Conservation (phyloP, 1,284 basidiomycete genomes). For the Hemileia vastatrix region DNA sequence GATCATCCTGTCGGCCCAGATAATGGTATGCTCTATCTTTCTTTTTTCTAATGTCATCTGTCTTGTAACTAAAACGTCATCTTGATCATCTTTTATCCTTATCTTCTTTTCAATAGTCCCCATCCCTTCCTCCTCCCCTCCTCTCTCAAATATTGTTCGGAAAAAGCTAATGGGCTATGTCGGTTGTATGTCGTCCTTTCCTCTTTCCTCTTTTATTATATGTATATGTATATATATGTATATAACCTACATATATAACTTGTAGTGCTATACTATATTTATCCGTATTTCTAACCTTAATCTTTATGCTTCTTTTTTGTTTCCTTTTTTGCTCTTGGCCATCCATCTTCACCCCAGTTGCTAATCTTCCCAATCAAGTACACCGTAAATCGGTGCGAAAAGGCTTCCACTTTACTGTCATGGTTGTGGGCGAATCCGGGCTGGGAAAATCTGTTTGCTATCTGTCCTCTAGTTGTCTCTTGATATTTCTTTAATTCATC, state of each 20-base stretch:
- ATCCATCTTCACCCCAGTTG: constrained; percentile 53
- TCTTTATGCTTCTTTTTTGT: background rate
- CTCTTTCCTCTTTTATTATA: background rate
- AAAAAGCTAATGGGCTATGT: constrained; percentile 84
- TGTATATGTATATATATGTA: background rate
- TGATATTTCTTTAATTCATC: background rate
- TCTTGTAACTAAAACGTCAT: too few species aligned
- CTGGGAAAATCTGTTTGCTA: constrained; percentile 67
- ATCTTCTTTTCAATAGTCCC: background rate
- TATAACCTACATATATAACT: background rate
- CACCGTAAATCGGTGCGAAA: constrained; percentile 86
- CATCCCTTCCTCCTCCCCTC: background rate
- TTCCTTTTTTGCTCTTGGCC: constrained; percentile 25
- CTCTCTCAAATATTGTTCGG: constrained; percentile 54
- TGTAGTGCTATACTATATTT: too few species aligned
- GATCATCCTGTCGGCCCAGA: too few species aligned
- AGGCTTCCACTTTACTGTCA: constrained; percentile 89
- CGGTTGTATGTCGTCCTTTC: constrained; percentile 33
- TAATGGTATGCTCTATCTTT: too few species aligned
- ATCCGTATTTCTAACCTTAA: background rate
- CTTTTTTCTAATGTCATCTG: too few species aligned
- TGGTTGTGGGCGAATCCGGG: constrained; percentile 98
- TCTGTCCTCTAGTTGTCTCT: background rate
- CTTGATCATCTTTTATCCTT: background rate
- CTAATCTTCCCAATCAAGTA: constrained; percentile 93